Base-by-base conservation (phyloP, 441 rosid genomes). In the Melastoma candidum region DNA sequence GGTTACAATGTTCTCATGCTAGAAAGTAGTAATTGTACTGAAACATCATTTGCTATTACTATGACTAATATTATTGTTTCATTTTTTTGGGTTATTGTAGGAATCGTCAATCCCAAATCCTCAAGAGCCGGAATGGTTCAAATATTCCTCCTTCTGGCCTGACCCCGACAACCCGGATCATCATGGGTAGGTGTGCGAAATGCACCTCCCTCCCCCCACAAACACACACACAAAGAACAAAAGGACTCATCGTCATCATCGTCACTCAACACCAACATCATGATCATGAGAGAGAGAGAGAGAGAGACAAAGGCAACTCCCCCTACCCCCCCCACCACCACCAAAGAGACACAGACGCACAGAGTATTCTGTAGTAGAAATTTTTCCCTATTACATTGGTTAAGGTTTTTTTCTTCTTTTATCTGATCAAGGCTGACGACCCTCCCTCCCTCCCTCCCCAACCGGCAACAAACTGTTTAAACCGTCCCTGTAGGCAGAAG, bases 161-260 rank as follows among this genome's bases (percentile, higher is more conserved):
- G 88, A 84, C 65, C 85, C 97, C 72, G 93, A 87, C 80, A 84
- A 83, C 77, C 96, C 83, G 67, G 97, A 86, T 84, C 97, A 83
- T 81, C 97, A 84, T 86, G 97, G 95, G 63, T 92, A 92, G 83
- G 53, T 69, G 67, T 54, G 59, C 58, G 64, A 54, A 52, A 32
- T 12, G 41, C 41, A 1, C 41, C 41, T 8, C 41, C 41, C 41
- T 17, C 22, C 22, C 22, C 22, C 22, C 22, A 17, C 22, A 17
- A 17, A 29, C 17, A 48, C 26, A 51, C 49, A 17, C 45, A 56
- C 48, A 24, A 53, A 48, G 10, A 24, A 14, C 39, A 47, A 56
- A 63, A 73, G 72, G 75, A 80, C 73, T 58, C 76, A 77, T 71
- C 64, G 48, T 66, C 22, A 17, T 17, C 22, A 17, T 17, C 22